Evolutionary conservation across 1,139 yeast species (phyloP).

Genomic region (Geotrichum europaeum): DNA sequence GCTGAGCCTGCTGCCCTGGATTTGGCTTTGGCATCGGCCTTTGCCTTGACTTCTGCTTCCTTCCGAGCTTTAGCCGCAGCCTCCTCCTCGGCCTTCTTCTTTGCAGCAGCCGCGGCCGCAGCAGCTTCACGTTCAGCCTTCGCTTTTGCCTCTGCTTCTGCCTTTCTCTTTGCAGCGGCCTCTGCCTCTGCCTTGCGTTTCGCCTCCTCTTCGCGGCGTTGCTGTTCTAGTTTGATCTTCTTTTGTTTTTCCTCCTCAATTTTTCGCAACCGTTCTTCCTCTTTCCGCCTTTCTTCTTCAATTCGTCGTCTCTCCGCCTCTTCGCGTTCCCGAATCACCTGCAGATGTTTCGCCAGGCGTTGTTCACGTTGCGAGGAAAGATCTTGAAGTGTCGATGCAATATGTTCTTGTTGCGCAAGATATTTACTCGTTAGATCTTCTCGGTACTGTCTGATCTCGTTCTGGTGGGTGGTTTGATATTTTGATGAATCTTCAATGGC

Average conservation of each 20-base stretch:
- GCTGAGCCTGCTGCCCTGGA: not conserved
- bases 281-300: constrained; percentile 22
- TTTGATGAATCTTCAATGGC: not conserved
- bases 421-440: not conserved
- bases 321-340: constrained; percentile 21
- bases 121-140: constrained; percentile 16
- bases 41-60: constrained; percentile 21
- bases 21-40: constrained; percentile 11
- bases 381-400: not conserved
- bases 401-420: not conserved
- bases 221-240: constrained; percentile 20
- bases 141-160: constrained; percentile 14
- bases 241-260: constrained; percentile 21
- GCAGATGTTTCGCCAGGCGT: constrained; percentile 23
- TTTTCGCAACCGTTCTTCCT: constrained; percentile 19
- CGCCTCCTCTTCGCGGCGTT: constrained; percentile 19
- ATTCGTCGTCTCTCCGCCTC: constrained; percentile 23
- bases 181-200: constrained; percentile 17
- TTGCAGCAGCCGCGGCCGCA: constrained; percentile 16
- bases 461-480: not conserved
- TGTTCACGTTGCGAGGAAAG: constrained; percentile 17
- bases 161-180: constrained; percentile 8
- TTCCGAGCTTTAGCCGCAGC: constrained; percentile 14
- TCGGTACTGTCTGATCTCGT: not conserved
- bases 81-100: constrained; percentile 7